Base-by-base conservation (phyloP, 2,329 filamentous ascomycete species). In the Exophiala sp. region DNA sequence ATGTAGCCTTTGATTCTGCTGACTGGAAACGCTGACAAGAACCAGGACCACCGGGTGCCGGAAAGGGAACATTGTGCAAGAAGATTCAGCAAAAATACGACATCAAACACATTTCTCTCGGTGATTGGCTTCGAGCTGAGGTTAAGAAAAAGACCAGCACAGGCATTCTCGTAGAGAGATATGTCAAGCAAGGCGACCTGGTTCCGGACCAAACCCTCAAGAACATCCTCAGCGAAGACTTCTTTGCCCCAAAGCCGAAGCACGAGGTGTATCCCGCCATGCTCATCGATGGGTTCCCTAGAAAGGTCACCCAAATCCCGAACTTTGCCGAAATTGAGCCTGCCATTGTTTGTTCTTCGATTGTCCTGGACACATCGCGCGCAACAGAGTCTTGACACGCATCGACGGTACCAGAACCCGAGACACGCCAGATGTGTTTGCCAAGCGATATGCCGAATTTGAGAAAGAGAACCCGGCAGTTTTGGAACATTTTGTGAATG, bases 1-100 rank as follows among this genome's bases (percentile, higher is more conserved):
- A 16, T 38, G 14, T 2, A 38, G 11, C 2, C 4, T 1, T 38
- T 38, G 35, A 38, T 20, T 20, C 40, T 42, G 40, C 40, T 14
- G 40, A 16, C 18, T 2, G 12, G 11, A 45, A 32, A 32, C 20
- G 21, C 21, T 21, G 24, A 45, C 42, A 3, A 32, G 21, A n/a
- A 12, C 9, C 18, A 45, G 42, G 42, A 29, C 55, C 62, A 20
- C 69, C 68, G 16, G 67, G 66, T 32, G 61, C 67, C 33, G 67
- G 68, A 12, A 70, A 70, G 62, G 67, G 68, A 10, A 69, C 66
- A 2, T 58, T 68, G 7, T 68, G 67, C 55, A 49, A 41, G n/a
- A 48, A 38, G n/a, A 59, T 65, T 21, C 49, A 62, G 9, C 43
- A 60, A 7, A 42, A 59, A n/a, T 54, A 58, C 24, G 52, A 55